Conservation (phyloP, 2,329 filamentous ascomycete species). For the Phialophora expanda region DNA sequence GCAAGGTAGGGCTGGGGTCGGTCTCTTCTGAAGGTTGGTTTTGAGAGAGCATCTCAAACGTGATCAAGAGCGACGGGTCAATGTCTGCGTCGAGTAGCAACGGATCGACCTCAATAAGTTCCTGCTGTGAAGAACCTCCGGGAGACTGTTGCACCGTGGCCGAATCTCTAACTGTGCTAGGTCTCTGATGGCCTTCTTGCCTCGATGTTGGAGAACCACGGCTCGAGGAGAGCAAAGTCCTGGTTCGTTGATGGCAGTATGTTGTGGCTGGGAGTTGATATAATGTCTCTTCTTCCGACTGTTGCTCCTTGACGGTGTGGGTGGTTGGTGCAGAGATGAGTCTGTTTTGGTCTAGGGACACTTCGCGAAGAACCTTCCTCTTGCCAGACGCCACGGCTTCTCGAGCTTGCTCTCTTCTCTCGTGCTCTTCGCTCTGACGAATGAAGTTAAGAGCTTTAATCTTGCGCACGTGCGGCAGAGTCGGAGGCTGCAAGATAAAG, state of each 20-base stretch:
- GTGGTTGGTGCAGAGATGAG: neutral
- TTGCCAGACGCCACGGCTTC: slow-evolving; percentile 6
- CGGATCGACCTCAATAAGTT: slow-evolving; percentile 16
- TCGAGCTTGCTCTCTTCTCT: slow-evolving; percentile 2
- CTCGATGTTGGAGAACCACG: neutral
- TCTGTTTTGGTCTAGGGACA: slow-evolving; percentile 10
- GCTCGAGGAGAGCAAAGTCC: slow-evolving; percentile 22
- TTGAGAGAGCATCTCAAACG: slow-evolving; percentile 24
- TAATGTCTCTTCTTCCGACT: slow-evolving; percentile 14
- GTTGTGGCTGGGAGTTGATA: slow-evolving; percentile 24
- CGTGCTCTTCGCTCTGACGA: slow-evolving; percentile 13
- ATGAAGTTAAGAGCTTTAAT: slow-evolving; percentile 37
- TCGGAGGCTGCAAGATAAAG: slow-evolving; percentile 36
- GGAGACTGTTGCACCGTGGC: neutral
- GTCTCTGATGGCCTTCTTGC: neutral
- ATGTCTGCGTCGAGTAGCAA: slow-evolving; percentile 13
- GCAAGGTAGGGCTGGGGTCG: slow-evolving; percentile 8
- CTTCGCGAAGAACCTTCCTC: slow-evolving; percentile 8
- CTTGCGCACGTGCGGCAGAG: slow-evolving; percentile 33
- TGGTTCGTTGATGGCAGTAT: slow-evolving; percentile 27
- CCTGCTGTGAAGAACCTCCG: slow-evolving; percentile 21
- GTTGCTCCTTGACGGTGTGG: neutral
- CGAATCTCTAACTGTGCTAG: slow-evolving; percentile 8
- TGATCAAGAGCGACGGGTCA: slow-evolving; percentile 27
- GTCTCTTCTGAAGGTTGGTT: neutral